Evolutionary conservation across 148 eudicot species (phyloP).

Genomic region (Hydrangea macrophylla): DNA sequence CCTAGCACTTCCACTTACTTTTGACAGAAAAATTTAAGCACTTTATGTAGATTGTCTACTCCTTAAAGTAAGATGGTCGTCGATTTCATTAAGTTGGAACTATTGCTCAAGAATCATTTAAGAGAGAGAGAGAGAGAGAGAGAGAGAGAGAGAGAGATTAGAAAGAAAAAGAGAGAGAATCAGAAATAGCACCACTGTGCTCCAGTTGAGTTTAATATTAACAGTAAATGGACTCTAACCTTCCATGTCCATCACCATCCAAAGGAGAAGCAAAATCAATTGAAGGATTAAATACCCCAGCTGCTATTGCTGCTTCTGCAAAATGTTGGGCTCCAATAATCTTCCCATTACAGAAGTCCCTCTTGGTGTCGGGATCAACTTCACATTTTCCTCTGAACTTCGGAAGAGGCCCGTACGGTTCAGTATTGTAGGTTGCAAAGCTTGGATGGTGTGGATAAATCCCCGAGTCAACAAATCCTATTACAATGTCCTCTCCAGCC

Average conservation of each 20-base stretch:
- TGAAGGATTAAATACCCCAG: constrained; percentile 86
- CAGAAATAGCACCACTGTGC: not conserved
- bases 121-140: too few relatives aligned
- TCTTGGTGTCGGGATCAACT: constrained; percentile 66
- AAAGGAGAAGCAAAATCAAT: constrained; percentile 90
- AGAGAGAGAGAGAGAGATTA: too few relatives aligned
- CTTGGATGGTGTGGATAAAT: constrained; percentile 88
- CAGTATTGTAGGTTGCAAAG: constrained; percentile 58
- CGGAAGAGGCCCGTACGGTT: constrained; percentile 78
- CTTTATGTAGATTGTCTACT: too few relatives aligned
- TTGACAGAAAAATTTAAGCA: too few relatives aligned
- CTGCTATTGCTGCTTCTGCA: constrained; percentile 89
- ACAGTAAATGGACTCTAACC: constrained; percentile 40
- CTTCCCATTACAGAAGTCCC: constrained; percentile 85
- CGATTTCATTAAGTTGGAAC: too few relatives aligned
- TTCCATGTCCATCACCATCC: constrained; percentile 99
- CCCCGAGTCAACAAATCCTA: constrained; percentile 93
- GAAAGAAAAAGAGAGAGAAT: too few relatives aligned
- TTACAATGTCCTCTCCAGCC: constrained; percentile 92
- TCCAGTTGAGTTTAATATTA: too few relatives aligned
- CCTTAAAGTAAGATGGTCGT: too few relatives aligned
- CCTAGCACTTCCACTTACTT: too few relatives aligned
- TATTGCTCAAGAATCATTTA: too few relatives aligned
- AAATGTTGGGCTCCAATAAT: constrained; percentile 98
- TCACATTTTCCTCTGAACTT: constrained; percentile 94